Base-by-base conservation (phyloP, 768 basidiomycete species). In the Psilocybe subaeruginosa region DNA sequence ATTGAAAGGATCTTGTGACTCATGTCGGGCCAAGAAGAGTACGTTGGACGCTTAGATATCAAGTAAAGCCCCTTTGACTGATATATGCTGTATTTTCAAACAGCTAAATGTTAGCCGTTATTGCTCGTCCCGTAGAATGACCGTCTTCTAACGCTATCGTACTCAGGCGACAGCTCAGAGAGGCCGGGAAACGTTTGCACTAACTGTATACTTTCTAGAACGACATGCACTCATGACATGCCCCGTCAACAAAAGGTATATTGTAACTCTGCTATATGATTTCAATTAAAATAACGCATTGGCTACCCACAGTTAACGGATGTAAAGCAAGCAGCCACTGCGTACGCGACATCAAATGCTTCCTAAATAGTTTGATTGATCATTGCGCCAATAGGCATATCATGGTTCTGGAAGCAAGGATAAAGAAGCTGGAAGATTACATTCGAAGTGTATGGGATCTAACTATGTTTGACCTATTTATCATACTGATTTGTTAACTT, bases 81-180 rank as follows among this genome's bases (percentile, higher is more conserved):
- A 17, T 46, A 37, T 59, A 30, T 30, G 23, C 37, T 31, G 14
- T 23, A 43, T n/a, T 14, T 43, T 14, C n/a, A n/a, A 39, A 29
- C 60, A 81, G 80, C 78, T 51, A 76, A 78, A 72, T 81, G 80
- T 80, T 69, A 58, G 71, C 23, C 6, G 37, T 43, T 16, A 14
- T 17, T 54, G 27, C 30, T 51, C 17, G 46, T 53, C 47, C 47
- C 39, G 11, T 52, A 39, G 52, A 62, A 54, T 35, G 6, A 29
- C 19, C 31, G 43, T 30, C 57, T 11, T 51, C 56, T 33, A 11
- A 6, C 30, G 17, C 31, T 9, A 5, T 27, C 49, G 19, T 35
- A 4, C 14, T n/a, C 51, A 85, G 85, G 86, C 64, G 85, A 90
- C 61, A 89, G 88, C 63, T 83, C 85, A 19, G 81, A 79, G 58